phyloP scores from a whole-genome alignment of 179 eudicot genomes.

The Amaranthus tricolor region DNA sequence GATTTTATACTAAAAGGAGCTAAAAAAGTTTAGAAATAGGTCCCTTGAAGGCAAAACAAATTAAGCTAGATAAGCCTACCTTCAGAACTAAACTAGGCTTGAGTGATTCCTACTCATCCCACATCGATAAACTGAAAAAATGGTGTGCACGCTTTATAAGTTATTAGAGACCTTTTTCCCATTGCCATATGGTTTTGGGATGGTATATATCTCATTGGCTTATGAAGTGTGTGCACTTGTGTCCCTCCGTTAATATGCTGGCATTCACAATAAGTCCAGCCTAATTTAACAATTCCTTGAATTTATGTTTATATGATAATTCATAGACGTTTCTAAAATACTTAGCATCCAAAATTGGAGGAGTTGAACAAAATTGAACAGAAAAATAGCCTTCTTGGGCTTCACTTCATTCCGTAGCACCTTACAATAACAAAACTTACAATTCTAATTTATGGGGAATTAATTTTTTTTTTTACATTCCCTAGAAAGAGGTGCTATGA shows the following conservation, averaged over 20 bases:
- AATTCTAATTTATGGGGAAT: conserved; percentile 17
- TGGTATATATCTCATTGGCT: no score
- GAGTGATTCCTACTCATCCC: no score
- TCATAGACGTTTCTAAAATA: background rate
- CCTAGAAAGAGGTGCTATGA: background rate
- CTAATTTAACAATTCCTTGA: no score
- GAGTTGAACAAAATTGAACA: background rate
- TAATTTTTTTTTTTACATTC: background rate
- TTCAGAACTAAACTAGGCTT: conserved; percentile 3
- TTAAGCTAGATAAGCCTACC: background rate
- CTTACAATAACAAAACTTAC: conserved; percentile 28
- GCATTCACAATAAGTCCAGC: no score
- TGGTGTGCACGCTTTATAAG: no score
- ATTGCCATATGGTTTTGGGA: no score
- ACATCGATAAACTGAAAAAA: no score
- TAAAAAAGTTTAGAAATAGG: conserved; percentile 19
- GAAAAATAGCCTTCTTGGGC: conserved; percentile 11
- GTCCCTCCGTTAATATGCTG: no score
- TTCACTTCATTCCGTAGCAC: conserved; percentile 21
- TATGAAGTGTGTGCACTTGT: no score
- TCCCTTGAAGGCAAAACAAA: conserved; percentile 17
- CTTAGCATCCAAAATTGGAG: background rate
- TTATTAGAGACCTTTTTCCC: no score
- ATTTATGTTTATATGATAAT: conserved; percentile 1
- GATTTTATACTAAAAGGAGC: conserved; percentile 30